Evolutionary conservation across 140 eudicot species (phyloP).

Genomic region (Senecio squalidus): DNA sequence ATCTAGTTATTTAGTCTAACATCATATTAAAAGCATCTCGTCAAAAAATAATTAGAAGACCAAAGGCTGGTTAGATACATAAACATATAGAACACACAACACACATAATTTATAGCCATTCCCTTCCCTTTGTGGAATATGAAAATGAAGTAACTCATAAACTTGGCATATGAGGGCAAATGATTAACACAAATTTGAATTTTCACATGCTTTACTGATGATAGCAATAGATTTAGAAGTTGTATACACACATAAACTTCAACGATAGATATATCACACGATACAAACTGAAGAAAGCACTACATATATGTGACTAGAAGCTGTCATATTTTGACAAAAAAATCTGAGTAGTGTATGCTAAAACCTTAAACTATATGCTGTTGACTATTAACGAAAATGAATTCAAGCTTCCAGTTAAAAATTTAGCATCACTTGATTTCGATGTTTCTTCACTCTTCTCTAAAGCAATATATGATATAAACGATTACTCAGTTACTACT

Average conservation of each 20-base stretch:
- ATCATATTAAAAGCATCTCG: conserved; percentile 6
- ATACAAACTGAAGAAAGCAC: neutral
- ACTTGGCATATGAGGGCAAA: neutral
- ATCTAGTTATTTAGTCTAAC: neutral
- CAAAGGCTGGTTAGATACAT: conserved; percentile 6
- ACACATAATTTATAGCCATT: neutral
- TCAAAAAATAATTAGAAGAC: neutral
- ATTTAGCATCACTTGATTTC: too few species aligned
- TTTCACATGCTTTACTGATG: conserved; percentile 1
- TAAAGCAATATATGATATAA: neutral
- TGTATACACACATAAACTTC: neutral
- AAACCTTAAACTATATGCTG: conserved; percentile 10
- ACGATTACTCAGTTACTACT: neutral
- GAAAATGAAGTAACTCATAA: conserved; percentile 5
- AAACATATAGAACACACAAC: neutral
- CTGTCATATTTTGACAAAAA: neutral
- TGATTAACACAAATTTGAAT: neutral
- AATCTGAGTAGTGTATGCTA: conserved; percentile 12
- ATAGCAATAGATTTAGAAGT: neutral
- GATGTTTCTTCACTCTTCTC: conserved; percentile 5
- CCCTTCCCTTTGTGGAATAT: neutral
- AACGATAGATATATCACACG: neutral
- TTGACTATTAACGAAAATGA: neutral
- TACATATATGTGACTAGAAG: neutral
- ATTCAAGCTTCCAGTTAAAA: neutral